Conservation (phyloP, 208 protist species). For the Crithidia mellificae region DNA sequence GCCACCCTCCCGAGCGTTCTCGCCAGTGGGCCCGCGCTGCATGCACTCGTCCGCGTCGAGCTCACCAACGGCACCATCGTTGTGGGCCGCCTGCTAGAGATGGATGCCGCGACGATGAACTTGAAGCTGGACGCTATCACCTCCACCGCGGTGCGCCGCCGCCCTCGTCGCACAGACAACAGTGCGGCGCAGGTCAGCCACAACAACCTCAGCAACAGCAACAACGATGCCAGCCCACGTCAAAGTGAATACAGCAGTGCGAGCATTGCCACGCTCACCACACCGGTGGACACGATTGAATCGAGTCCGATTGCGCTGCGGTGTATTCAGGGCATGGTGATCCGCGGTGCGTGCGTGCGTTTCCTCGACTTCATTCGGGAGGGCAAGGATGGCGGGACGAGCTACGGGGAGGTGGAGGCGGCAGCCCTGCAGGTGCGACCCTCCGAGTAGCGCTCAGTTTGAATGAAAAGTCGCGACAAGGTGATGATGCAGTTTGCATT, state of each 20-base stretch:
- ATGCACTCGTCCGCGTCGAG: conserved; percentile 65
- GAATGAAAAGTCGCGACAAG: too few relatives aligned
- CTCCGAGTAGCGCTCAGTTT: background rate
- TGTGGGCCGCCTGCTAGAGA: conserved; percentile 61
- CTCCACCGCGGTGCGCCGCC: conserved; percentile 50
- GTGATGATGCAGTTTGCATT: too few relatives aligned
- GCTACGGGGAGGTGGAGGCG: conserved; percentile 48
- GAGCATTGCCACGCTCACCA: background rate
- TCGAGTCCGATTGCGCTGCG: conserved; percentile 49
- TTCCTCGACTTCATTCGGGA: conserved; percentile 74
- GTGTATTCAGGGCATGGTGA: conserved; percentile 61
- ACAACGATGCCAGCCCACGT: background rate
- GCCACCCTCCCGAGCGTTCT: conserved; percentile 58
- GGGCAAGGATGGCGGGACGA: conserved; percentile 41
- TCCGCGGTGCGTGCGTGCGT: conserved; percentile 64
- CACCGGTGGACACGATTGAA: conserved; percentile 30
- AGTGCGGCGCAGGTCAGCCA: background rate
- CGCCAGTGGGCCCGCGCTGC: conserved; percentile 45
- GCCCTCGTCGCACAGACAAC: background rate
- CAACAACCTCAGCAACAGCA: conserved; percentile 2
- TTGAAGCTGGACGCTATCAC: conserved; percentile 73
- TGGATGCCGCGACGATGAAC: conserved; percentile 81
- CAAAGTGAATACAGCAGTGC: background rate
- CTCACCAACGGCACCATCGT: conserved; percentile 73
- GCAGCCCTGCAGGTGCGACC: conserved; percentile 36